Conservation (phyloP, 345 rosid genomes). For the Microthlaspi erraticum region DNA sequence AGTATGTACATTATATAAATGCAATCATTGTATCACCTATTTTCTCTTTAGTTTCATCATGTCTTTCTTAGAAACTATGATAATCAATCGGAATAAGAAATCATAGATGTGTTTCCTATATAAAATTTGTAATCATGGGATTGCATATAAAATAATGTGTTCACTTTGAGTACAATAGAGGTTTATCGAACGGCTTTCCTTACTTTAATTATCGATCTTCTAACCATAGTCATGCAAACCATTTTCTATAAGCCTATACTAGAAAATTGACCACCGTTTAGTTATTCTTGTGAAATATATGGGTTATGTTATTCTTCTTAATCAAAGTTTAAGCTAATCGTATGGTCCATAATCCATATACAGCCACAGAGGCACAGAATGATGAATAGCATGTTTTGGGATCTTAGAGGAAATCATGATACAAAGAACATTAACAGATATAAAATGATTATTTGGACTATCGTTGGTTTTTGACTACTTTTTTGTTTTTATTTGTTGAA, state of each 20-base stretch:
- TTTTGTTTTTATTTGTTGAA: conserved; percentile 4
- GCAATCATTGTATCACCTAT: conserved; percentile 32
- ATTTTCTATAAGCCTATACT: neutral
- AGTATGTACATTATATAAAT: neutral
- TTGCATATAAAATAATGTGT: conserved; percentile 9
- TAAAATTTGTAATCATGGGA: conserved; percentile 24
- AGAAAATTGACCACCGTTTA: conserved; percentile 15
- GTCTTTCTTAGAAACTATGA: conserved; percentile 26
- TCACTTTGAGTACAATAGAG: conserved; percentile 44
- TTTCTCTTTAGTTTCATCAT: conserved; percentile 30
- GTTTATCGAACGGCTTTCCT: conserved; percentile 30
- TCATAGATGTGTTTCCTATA: neutral
- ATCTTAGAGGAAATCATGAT: conserved; percentile 12
- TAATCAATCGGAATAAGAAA: conserved; percentile 4
- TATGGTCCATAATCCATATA: conserved; percentile 28
- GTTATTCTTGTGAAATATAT: conserved; percentile 14
- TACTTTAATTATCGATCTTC: neutral
- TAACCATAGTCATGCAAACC: neutral
- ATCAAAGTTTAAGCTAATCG: neutral
- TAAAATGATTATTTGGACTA: conserved; percentile 8
- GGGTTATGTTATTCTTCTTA: neutral
- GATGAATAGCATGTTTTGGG: conserved; percentile 26
- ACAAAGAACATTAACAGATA: neutral
- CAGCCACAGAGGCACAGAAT: conserved; percentile 21
- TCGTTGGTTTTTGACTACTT: conserved; percentile 50